Evolutionary conservation across 1,284 basidiomycete genomes (phyloP).

Genomic region (Ustanciosporium gigantosporum): DNA sequence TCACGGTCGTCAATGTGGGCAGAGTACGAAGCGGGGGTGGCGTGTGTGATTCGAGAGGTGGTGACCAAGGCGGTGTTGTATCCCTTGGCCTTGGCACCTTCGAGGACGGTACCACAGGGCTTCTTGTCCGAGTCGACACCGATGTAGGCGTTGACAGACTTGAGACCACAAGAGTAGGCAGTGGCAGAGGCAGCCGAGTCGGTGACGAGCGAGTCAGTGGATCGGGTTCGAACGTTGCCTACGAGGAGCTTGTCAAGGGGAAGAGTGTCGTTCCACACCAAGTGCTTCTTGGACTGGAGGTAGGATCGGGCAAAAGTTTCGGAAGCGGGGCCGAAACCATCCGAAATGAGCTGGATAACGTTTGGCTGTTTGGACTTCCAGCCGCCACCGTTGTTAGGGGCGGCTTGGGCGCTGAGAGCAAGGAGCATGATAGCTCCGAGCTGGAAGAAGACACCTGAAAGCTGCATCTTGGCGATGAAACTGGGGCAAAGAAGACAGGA

Average conservation of each 20-base stretch:
- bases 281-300: constrained; percentile 38
- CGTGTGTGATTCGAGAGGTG: constrained; percentile 59
- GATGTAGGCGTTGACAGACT: constrained; percentile 58
- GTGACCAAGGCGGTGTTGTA: constrained; percentile 57
- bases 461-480: no score
- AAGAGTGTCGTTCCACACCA: constrained; percentile 40
- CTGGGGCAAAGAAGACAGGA: no score
- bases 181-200: constrained; percentile 60
- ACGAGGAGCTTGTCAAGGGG: constrained; percentile 56
- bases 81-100: constrained; percentile 58
- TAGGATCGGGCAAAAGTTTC: constrained; percentile 58
- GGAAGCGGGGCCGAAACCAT: constrained; percentile 60
- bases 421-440: constrained; percentile 28
- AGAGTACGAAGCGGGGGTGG: constrained; percentile 56
- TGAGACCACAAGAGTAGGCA: constrained; percentile 57
- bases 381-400: constrained; percentile 19
- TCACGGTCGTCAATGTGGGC: constrained; percentile 59
- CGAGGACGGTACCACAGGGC: constrained; percentile 59
- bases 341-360: constrained; percentile 51
- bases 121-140: constrained; percentile 57
- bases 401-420: constrained; percentile 18
- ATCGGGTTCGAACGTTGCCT: constrained; percentile 55
- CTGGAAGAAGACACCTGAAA: constrained; percentile 21
- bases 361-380: constrained; percentile 20
- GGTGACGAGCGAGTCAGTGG: constrained; percentile 58